Evolutionary conservation across 2,329 filamentous ascomycete genomes (phyloP), one percentile per base, ranked within the genome.

Genomic region (Xylariales sp.): DNA sequence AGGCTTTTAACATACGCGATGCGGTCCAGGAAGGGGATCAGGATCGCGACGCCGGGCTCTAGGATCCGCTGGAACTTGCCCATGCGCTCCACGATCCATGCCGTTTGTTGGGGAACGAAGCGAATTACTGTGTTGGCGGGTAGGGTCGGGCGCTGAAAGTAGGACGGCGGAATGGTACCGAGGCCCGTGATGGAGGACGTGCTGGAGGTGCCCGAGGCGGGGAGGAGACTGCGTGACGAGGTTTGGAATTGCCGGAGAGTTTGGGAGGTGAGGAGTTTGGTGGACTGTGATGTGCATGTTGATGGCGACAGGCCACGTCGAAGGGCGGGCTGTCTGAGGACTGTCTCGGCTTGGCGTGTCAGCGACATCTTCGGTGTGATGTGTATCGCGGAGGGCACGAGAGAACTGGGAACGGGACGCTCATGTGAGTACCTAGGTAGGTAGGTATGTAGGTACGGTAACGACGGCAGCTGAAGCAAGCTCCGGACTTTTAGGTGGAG

Each of bases 31-130:
- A 97, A 86, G 2, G 93, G 93, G 41, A 93, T 75, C 52, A 98
- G 69, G 48, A 98, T 76, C 16, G 93, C 90, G 47, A 98, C 73
- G 43, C 93, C 93, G 3, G 93, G 93, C 56, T 96, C 80, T 38
- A 98, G 72, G 57, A 98, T 96, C 46, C 90, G 80, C 68, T 88
- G 85, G 71, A 95, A 98, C 67, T 90, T 93, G 57, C 93, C 93
- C 93, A 98, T 98, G 60, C 93, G 90, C 78, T 98, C 93, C 43
- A 98, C 93, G 45, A 98, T 91, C 93, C 93, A 98, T 64, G 93
- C 93, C 55, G 91, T 97, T 72, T 98, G 93, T 68, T 98, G 93
- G n/a, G 93, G 93, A 31, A 98, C 93, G 66, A 97, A 98, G 46
- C 91, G 88, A 55, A 98, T 74, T 48, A 98, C 74, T 4, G 93